Base-by-base conservation (phyloP, 2,329 filamentous ascomycete genomes). In the Colletotrichum gigasporum region DNA sequence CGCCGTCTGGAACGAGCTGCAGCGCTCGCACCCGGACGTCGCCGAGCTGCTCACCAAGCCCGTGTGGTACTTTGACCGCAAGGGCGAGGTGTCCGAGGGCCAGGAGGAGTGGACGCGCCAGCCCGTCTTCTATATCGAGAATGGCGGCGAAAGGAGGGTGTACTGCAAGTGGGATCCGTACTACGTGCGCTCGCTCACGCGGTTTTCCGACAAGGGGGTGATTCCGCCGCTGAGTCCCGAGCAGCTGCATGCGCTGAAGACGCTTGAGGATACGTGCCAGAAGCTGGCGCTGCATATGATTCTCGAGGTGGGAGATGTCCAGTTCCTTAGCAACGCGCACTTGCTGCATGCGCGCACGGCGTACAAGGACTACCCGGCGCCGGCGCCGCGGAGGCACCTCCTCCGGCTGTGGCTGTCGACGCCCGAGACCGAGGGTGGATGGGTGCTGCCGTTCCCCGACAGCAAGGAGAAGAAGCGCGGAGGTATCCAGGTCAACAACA, bases 81-180 rank as follows among this genome's bases (percentile, higher is more conserved):
- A 97, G 81, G 93, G 93, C 10, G 93, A 97, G 81, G 88, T 87
- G 1, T 91, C 88, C 20, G 79, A 83, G 12, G 93, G 92, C 11
- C 85, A 96, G 76, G 87, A 94, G 57, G 88, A 89, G 61, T 96
- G 89, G 78, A 91, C 93, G 70, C 83, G 85, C 42, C 88, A 90
- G 30, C 84, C 87, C 11, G 87, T 97, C 16, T 87, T 96, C 70
- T 96, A 94, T 75, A 80, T 94, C 4, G 93, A 96, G 80, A 87
- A 85, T 5, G 87, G 84, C 6, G 84, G 86, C 6, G 83, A 89
- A 70, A 85, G 85, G 32, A 82, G 91, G 12, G 86, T 95, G 10
- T 94, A 92, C 79, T 90, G 87, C 76, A 96, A 96, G 83, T 96
- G 91, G 88, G 94, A 97, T 73, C 94, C 94, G 1, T 96, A 97